Base-by-base conservation (phyloP, 2,329 filamentous ascomycete species). In the Talaromyces amestolkiae region DNA sequence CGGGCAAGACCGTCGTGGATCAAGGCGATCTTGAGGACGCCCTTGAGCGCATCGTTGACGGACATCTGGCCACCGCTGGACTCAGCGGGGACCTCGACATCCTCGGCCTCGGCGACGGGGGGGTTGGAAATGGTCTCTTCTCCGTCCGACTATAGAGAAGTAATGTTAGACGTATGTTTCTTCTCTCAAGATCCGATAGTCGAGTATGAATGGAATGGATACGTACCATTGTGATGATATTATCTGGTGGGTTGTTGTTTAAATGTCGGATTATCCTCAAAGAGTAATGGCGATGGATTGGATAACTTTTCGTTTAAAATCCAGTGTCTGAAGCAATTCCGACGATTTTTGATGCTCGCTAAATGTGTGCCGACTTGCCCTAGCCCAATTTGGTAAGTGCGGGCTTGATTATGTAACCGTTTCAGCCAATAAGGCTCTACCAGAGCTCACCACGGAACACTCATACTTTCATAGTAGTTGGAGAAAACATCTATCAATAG, bases 1-100 rank as follows among this genome's bases (percentile, higher is more conserved):
- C 95, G 93, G 80, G 95, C 95, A 76, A 99, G 93, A 82, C 95
- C 95, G 82, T 99, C 95, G 90, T 99, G 94, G 90, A 98, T 97
- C 77, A 99, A 91, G 71, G 95, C 91, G 81, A 98, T 91, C 87
- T 97, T 97, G 80, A 99, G 88, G 73, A 97, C 95, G 82, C 95
- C 95, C 89, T 99, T 99, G 78, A 99, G 91, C 75, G 95, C 95
- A 79, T 99, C 95, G 75, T 97, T 89, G 78, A 98, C 93, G 80
- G 91, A 93, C 93, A 99, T 98, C 87, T 92, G 76, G 71, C 81
- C 79, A 78, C 91, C 91, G 79, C 89, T 82, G 80, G 90, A 90
- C 85, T 97, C 93, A 83, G 91, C 93, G 80, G 90, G 90, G 81
- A 97, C 93, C 85, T 98, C 94, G 83, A 98, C 93, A 87, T 97